Base-by-base conservation (phyloP, 305 asterid species). In the Salvia sclarea region DNA sequence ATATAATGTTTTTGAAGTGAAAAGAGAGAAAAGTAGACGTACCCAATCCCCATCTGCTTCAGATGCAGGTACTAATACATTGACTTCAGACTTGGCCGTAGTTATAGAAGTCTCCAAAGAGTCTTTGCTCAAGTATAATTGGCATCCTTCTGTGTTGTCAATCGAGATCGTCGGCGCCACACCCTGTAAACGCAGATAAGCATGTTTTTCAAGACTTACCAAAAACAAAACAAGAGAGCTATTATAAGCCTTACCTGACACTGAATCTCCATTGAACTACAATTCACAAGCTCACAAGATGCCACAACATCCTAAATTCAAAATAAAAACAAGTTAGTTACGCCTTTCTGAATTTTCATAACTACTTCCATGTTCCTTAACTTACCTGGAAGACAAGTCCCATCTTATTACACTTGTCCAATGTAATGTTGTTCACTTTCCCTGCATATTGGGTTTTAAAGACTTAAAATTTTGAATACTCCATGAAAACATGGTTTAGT, bases 371-470 rank as follows among this genome's bases (percentile, higher is more conserved):
- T n/a, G 45, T 59, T 40, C 47, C 14, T 53, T 18, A 41, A 83
- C 86, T 74, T 45, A 91, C 98, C 96, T 70, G 80, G 78, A 91
- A 93, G 73, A 89, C 92, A 66, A 93, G 78, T 40, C 97, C 97
- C 92, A 87, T 88, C 83, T 93, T 93, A 54, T 90, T 82, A 81
- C 98, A 93, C 80, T 93, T 93, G 85, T 93, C 98, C 73, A 93
- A 76, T 17, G 98, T 91, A 75, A 93, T 88, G 83, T 87, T 87
- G 88, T 93, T 93, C 52, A 93, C 97, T 86, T 93, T 93, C 37
- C 98, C 98, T 93, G 93, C 81, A 78, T 49, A 74, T 30, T 2
- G 49, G 8, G 28, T 70, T 37, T 37, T 2, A 37, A 37, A 10
- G 4, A 37, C 43, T 35, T 37, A 10, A 28, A 9, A n/a, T 9